Evolutionary conservation across 768 basidiomycete genomes (phyloP), one percentile per base, ranked within the genome.

Genomic region (Mycena metata): DNA sequence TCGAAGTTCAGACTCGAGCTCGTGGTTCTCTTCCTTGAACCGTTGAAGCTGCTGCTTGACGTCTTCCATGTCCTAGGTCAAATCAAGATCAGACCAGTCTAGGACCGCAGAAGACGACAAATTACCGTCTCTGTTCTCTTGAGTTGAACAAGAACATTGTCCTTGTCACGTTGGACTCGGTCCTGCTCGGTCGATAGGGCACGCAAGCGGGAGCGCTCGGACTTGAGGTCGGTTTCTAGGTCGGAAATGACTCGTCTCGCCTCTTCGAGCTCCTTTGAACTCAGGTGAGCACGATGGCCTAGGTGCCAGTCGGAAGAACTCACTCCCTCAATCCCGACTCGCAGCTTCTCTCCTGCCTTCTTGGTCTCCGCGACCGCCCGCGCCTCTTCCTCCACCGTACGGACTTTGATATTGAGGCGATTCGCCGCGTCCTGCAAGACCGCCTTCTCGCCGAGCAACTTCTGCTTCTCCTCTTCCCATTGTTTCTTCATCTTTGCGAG

Each of bases 1-100:
- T 80, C 91, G 86, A 49, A 95, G 83, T 66, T 95, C 93, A 54
- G 81, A 83, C 76, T 95, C 93, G 30, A 96, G 82, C 21, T 88
- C 87, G 26, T 88, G 84, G 69, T 91, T 95, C 73, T 93, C 90
- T 65, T 89, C 87, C 78, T 93, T 95, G 77, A 88, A 81, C 62
- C 83, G 84, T 49, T 90, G 87, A 9, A 95, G 77, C 39, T 95
- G 90, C 15, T 84, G 78, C 70, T 88, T 90, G 47, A 95, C 87
- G 57, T 91, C 91, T 26, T 91, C 88, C 87, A 95, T 93, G 73
- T 94, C 93, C 93, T 95, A 71, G 24, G 24, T 33, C 57, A 33
- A n/a, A n/a, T 13, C 5, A 13, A 36, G 47, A 67, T 73, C 50
- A 68, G 58, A 51, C 33, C 72, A 46, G 21, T 52, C 49, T 5